Evolutionary conservation across 768 basidiomycete species (phyloP).

Genomic region (Pholiota microspora): DNA sequence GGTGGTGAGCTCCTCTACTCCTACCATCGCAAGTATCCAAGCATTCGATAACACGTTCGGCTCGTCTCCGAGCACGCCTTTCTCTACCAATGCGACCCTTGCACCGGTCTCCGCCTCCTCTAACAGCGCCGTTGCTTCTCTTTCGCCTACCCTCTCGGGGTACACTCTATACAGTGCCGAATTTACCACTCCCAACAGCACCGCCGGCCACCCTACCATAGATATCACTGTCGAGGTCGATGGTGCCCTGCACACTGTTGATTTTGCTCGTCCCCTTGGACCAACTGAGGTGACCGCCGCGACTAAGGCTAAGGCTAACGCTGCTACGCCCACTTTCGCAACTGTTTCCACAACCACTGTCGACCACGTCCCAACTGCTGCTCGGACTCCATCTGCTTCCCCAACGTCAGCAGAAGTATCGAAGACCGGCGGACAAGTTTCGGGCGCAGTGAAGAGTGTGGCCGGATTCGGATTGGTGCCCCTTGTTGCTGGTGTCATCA

Average conservation of each 20-base stretch:
- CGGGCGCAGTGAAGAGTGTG: too few species aligned
- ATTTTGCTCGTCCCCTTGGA: not conserved
- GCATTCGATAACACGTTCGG: constrained; percentile 3
- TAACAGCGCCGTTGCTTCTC: not conserved
- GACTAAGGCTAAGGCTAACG: not conserved
- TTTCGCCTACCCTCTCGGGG: not conserved
- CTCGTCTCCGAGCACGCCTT: not conserved
- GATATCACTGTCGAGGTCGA: not conserved
- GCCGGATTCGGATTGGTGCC: too few species aligned
- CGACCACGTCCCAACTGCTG: too few species aligned
- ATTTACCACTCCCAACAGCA: not conserved
- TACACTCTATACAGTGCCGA: not conserved
- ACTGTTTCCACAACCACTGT: too few species aligned
- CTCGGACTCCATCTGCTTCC: too few species aligned
- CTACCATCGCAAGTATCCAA: not conserved
- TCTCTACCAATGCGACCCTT: not conserved
- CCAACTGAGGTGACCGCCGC: not conserved
- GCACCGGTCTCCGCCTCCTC: not conserved
- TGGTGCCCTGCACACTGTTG: not conserved
- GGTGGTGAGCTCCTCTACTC: not conserved
- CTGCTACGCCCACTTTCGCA: too few species aligned
- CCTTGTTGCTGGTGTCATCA: too few species aligned
- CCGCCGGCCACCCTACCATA: not conserved
- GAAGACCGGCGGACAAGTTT: too few species aligned
- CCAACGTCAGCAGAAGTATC: too few species aligned